Conservation (phyloP, 208 protist genomes). For the Crithidia expoeki region DNA sequence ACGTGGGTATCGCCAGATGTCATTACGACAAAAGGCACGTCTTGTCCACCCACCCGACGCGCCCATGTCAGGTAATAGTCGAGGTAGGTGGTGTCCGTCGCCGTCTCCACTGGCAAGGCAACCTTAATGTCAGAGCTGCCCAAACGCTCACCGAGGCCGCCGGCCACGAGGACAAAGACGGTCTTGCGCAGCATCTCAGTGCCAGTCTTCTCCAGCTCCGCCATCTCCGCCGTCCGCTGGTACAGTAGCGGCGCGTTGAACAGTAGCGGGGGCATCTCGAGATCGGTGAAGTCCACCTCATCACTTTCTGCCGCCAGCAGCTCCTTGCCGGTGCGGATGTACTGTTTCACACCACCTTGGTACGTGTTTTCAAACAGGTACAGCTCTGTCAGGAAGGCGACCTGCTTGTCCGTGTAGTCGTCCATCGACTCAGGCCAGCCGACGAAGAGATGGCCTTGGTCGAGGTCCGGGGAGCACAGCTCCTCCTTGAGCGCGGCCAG, state of each 20-base stretch:
- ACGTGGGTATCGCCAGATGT: constrained; percentile 93
- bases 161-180: constrained; percentile 92
- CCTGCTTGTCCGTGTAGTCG: constrained; percentile 49
- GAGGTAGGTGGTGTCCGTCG: constrained; percentile 79
- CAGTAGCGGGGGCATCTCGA: constrained; percentile 68
- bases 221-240: constrained; percentile 39
- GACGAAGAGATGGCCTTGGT: constrained; percentile 73
- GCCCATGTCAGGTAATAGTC: constrained; percentile 81
- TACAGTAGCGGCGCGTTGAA: constrained; percentile 65
- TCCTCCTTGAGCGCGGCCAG: constrained; percentile 59
- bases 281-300: constrained; percentile 31
- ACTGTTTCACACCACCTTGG: constrained; percentile 77
- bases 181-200: constrained; percentile 43
- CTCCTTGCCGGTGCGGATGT: constrained; percentile 74
- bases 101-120: constrained; percentile 85
- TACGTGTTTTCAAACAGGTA: constrained; percentile 61
- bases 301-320: constrained; percentile 55
- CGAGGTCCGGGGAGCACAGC: constrained; percentile 45
- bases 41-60: constrained; percentile 36
- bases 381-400: constrained; percentile 55
- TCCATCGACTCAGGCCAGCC: constrained; percentile 51
- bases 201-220: constrained; percentile 52
- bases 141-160: constrained; percentile 93
- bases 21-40: constrained; percentile 93
- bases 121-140: constrained; percentile 93